Conservation (phyloP, 2,329 filamentous ascomycete genomes). For the Zalaria sp. region DNA sequence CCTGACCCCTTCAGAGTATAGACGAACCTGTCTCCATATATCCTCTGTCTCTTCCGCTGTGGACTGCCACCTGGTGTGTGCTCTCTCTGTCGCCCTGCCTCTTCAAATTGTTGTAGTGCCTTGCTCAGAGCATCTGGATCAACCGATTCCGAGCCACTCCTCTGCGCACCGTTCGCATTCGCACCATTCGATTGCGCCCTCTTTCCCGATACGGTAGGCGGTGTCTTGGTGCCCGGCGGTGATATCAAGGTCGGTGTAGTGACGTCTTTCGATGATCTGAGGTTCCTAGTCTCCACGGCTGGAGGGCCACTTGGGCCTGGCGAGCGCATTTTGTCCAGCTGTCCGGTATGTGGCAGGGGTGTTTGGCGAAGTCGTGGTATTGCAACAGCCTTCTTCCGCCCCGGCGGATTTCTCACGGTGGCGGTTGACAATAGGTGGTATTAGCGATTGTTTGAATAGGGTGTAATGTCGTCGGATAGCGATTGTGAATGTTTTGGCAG, state of each 20-base stretch:
- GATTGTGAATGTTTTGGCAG: background rate
- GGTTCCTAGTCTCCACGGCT: background rate
- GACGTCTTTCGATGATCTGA: slow-evolving; percentile 12
- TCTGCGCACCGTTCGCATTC: slow-evolving; percentile 9
- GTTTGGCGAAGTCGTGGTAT: background rate
- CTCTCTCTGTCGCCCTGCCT: slow-evolving; percentile 43
- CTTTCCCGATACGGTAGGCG: slow-evolving; percentile 40
- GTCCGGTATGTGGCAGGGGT: background rate
- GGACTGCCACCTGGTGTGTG: slow-evolving; percentile 51
- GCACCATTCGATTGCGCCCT: slow-evolving; percentile 17
- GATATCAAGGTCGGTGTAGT: slow-evolving; percentile 35
- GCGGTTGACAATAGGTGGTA: background rate
- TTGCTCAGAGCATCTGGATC: slow-evolving; percentile 46
- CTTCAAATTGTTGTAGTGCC: slow-evolving; percentile 48
- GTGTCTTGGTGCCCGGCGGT: slow-evolving; percentile 46
- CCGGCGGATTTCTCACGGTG: background rate
- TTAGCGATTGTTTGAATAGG: background rate
- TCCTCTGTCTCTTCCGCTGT: slow-evolving; percentile 52
- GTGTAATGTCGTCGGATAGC: background rate
- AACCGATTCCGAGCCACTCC: slow-evolving; percentile 37
- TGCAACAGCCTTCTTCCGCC: background rate
- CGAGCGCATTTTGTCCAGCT: background rate
- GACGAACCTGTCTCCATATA: slow-evolving; percentile 41
- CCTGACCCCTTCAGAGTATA: slow-evolving; percentile 1
- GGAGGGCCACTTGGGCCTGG: background rate